Conservation (phyloP, 768 basidiomycete species). For the Tricholoma sp. region DNA sequence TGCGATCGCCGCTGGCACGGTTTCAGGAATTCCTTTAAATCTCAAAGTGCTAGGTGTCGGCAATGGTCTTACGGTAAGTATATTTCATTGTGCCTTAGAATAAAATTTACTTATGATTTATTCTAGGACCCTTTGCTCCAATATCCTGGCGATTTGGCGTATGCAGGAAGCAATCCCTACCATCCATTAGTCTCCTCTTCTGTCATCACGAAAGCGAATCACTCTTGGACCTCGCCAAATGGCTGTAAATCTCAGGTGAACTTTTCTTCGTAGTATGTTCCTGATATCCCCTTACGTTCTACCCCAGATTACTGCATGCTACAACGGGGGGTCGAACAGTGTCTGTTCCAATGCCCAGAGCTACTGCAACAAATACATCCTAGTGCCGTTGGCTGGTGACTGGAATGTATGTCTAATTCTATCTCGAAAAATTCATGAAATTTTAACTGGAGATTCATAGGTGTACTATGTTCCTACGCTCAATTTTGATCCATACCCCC, state of each 20-base stretch:
- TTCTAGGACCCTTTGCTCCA: slow-evolving; percentile 39
- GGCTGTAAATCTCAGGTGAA: slow-evolving; percentile 49
- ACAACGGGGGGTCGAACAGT: too few species aligned
- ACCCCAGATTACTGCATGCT: slow-evolving; percentile 48
- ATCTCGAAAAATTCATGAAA: too few species aligned
- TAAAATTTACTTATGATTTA: not conserved
- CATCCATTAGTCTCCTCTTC: slow-evolving; percentile 44
- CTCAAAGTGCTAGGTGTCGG: slow-evolving; percentile 62
- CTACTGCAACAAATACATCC: slow-evolving; percentile 54
- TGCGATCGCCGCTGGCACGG: slow-evolving; percentile 42
- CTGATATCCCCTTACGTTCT: not conserved
- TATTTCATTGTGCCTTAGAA: not conserved
- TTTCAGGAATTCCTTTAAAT: slow-evolving; percentile 46
- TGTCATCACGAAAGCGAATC: slow-evolving; percentile 37
- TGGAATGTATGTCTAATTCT: slow-evolving; percentile 44
- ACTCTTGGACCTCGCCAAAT: slow-evolving; percentile 33
- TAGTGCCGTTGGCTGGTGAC: slow-evolving; percentile 48
- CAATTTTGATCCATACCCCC: too few species aligned
- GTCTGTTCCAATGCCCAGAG: slow-evolving; percentile 51
- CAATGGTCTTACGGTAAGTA: slow-evolving; percentile 55
- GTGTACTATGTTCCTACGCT: too few species aligned
- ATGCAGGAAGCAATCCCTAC: slow-evolving; percentile 53
- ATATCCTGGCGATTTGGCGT: slow-evolving; percentile 54
- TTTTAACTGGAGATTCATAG: too few species aligned
- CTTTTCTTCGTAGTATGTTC: not conserved